Percentiles rank a stretch among this genome's conserved stretches.
These are phyloP conservation scores for Mortierella hygrophila DNA, from an alignment of 192 early-diverging fungal genomes.

Conservation along the genomic window DNA sequence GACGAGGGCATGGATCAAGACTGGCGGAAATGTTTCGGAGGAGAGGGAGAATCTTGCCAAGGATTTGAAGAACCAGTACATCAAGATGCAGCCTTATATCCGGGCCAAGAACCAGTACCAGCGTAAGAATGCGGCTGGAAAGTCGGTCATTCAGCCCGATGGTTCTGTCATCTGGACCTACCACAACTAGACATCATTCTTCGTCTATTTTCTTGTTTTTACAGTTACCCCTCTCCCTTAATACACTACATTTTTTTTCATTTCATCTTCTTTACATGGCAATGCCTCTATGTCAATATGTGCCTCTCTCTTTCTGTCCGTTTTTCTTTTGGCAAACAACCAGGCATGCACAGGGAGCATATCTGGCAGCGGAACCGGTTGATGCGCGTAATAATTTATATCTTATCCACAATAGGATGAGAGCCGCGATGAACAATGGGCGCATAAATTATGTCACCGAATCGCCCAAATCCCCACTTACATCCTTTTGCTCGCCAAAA, in stretches of 20 bases:
- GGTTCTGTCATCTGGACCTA: conserved; percentile 38
- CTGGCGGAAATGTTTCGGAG: not conserved
- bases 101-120: conserved; percentile 53
- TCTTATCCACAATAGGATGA: too few species aligned
- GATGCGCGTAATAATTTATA: too few species aligned
- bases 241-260: not conserved
- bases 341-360: too few species aligned
- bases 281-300: not conserved
- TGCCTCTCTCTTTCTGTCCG: too few species aligned
- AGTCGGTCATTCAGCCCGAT: conserved; percentile 31
- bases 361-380: too few species aligned
- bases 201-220: not conserved
- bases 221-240: not conserved
- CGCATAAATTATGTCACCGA: too few species aligned
- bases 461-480: too few species aligned
- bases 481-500: too few species aligned
- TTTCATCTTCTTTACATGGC: too few species aligned
- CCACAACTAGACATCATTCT: conserved; percentile 22
- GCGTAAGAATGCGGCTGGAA: conserved; percentile 25
- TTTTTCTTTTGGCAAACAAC: too few species aligned
- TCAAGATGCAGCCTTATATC: conserved; percentile 36
- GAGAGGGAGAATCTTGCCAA: conserved; percentile 30
- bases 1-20: conserved; percentile 27
- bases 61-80: conserved; percentile 26
- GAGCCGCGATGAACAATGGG: too few species aligned